Evolutionary conservation across 495 filamentous ascomycete genomes (phyloP).

Genomic region (Pseudotulostoma volvatum): DNA sequence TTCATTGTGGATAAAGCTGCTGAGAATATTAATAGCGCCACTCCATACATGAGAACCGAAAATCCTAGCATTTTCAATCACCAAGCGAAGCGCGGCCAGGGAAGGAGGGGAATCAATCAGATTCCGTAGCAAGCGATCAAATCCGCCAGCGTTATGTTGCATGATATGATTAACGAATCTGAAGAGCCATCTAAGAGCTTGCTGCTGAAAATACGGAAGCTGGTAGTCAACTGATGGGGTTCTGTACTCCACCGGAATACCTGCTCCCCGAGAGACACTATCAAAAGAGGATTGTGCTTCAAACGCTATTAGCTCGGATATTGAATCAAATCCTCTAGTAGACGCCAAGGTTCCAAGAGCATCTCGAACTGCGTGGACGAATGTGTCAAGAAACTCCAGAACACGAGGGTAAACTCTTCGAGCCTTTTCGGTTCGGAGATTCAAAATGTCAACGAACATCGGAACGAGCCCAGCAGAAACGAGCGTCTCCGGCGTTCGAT

Average conservation of each 20-base stretch:
- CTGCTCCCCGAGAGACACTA: constrained; percentile 44
- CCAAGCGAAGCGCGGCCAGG: constrained; percentile 56
- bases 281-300: constrained; percentile 59
- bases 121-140: constrained; percentile 79
- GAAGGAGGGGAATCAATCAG: constrained; percentile 83
- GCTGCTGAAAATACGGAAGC: constrained; percentile 81
- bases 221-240: constrained; percentile 77
- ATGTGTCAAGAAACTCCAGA: constrained; percentile 68
- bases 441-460: constrained; percentile 77
- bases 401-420: constrained; percentile 66
- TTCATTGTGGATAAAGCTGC: constrained; percentile 96
- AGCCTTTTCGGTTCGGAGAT: constrained; percentile 64
- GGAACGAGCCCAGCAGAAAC: constrained; percentile 77
- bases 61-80: constrained; percentile 59
- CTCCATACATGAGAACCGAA: constrained; percentile 94
- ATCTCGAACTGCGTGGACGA: constrained; percentile 65
- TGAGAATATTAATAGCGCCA: constrained; percentile 73
- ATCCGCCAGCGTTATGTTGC: constrained; percentile 66
- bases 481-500: constrained; percentile 54
- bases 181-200: constrained; percentile 81
- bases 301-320: constrained; percentile 67
- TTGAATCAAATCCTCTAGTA: constrained; percentile 67
- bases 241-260: constrained; percentile 61
- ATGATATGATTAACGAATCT: constrained; percentile 95
- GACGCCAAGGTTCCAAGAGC: constrained; percentile 64